These are phyloP conservation scores for Trichoderma virens DNA, from an alignment of 495 filamentous ascomycete genomes.

Conservation along the genomic window DNA sequence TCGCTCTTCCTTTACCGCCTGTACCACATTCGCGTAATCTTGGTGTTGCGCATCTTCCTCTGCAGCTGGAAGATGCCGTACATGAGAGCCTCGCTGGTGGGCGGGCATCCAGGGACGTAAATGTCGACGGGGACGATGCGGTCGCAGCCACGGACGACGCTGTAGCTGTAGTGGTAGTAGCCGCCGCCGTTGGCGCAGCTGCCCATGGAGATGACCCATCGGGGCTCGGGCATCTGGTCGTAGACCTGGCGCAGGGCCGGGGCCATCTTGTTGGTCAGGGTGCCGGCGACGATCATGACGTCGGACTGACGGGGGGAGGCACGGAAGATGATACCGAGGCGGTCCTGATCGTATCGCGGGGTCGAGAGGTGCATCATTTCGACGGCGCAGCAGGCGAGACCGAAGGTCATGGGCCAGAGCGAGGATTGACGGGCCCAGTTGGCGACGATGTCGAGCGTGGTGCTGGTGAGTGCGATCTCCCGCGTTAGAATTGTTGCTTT, in stretches of 20 bases:
- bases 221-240: conserved; percentile 95
- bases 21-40: conserved; percentile 59
- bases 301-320: conserved; percentile 92
- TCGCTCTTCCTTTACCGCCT: conserved; percentile 21
- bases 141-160: conserved; percentile 79
- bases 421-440: conserved; percentile 95
- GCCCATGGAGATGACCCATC: conserved; percentile 90
- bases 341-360: conserved; percentile 92
- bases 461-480: conserved; percentile 46
- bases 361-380: conserved; percentile 99
- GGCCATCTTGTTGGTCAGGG: conserved; percentile 97
- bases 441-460: conserved; percentile 81
- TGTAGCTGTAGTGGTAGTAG: conserved; percentile 93
- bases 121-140: conserved; percentile 87
- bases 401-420: conserved; percentile 97
- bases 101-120: conserved; percentile 89
- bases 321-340: conserved; percentile 94
- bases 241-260: conserved; percentile 91
- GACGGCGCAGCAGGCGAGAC: conserved; percentile 90
- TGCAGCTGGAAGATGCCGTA: conserved; percentile 82
- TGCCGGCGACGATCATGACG: conserved; percentile 97
- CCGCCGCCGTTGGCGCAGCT: conserved; percentile 88
- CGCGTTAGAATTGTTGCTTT: neutral
- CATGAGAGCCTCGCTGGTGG: conserved; percentile 81
- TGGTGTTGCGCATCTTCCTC: conserved; percentile 78